Evolutionary conservation across 2,329 filamentous ascomycete species (phyloP), one percentile per base, ranked within the genome.

Genomic region (Thelonectria discophora): DNA sequence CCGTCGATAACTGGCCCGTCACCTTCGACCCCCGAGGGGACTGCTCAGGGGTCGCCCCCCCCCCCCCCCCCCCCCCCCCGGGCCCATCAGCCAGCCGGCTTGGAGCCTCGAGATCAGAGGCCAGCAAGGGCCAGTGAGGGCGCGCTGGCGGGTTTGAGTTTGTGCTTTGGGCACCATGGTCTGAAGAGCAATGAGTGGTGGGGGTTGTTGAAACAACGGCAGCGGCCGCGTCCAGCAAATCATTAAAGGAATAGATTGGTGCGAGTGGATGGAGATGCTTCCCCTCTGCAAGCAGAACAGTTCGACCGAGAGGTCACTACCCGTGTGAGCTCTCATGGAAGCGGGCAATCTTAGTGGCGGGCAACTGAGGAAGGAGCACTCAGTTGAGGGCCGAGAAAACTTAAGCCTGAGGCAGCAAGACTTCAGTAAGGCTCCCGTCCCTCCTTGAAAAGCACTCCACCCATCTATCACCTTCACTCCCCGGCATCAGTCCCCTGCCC

Each of bases 401-500:
- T 37, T 37, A 2, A 37, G 15, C 34, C 34, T 37, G 39, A 42
- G 21, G 49, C 49, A 18, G 13, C 15, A 17, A 42, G n/a, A 37
- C 49, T 30, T 13, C 49, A 11, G 4, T 11, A 37, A 37, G 15
- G 34, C 34, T 37, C 34, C 27, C 27, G 27, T 30, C 27, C 27
- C 8, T 9, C 27, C 15, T 12, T 15, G 34, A 37, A 13, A 13
- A 37, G 3, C 34, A 37, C 34, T 37, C 34, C 40, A 32, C 45
- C 24, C 27, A 34, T 43, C 46, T 42, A 39, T 42, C 52, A 17
- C 18, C 18, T 32, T n/a, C 42, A 39, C 42, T 48, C 34, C 53
- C 53, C 58, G 54, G 53, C 24, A 53, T 47, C 34, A 32, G 32
- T 27, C 53, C 58, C 52, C 58, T 60, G 37, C n/a, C 55, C 40